Evolutionary conservation across 768 basidiomycete species (phyloP), one percentile per base, ranked within the genome.

Genomic region (Lentinula guzmanii): DNA sequence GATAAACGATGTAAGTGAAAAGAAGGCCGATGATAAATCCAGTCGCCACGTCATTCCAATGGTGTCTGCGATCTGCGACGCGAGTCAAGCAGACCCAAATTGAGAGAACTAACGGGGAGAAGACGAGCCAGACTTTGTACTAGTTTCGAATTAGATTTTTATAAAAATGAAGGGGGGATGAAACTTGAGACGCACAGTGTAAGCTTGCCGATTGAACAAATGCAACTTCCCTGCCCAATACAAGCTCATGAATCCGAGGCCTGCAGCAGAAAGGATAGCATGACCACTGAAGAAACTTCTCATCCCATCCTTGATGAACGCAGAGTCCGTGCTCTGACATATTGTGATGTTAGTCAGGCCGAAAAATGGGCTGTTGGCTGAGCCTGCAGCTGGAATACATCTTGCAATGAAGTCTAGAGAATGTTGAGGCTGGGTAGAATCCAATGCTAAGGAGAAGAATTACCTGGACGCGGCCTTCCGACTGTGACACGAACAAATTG

Each of bases 201-300:
- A 63, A 1, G 65, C 56, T 45, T 58, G 63, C 31, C 59, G 58
- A 52, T 68, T 65, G 54, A 69, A 69, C 4, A 69, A 58, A 16
- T 68, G 68, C 24, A 69, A 45, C 58, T 69, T 69, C 8, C 67
- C 68, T 28, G 67, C 68, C 61, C 56, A 65, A 52, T 69, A 69
- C 13, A 69, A 57, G 24, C 65, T 68, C 45, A 63, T 64, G 35
- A 63, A 69, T 28, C 64, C 63, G 28, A 66, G 54, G 8, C 65
- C 65, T 9, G 61, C 46, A 5, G 68, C 64, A 11, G 68, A 66
- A 39, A 69, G 67, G 58, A 64, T 65, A 37, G 68, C 67, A 61
- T 69, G 68, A n/a, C 68, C 68, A 42, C 68, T 69, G 64, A 69
- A 69, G 61, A 69, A 69, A 51, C 68, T 69, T 46, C 68, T 65